phyloP scores from a whole-genome alignment of 75 land plant species.

The Cunninghamia lanceolata region DNA sequence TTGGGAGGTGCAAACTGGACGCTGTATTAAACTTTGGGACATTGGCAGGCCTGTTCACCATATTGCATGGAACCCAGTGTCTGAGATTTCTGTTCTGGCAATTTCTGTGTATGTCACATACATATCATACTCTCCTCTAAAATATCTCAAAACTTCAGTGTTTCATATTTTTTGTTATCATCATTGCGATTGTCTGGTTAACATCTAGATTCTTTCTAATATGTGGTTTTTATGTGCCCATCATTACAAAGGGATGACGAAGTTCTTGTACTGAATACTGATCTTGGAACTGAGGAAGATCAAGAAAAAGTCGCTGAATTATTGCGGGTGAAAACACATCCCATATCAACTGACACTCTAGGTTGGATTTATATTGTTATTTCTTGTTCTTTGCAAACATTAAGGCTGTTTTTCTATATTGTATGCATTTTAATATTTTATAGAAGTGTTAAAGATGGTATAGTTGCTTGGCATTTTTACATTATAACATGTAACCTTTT shows the following conservation, averaged over 20 bases:
- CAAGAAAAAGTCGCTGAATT: constrained; percentile 46
- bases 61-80: constrained; percentile 90
- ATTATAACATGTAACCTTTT: background rate
- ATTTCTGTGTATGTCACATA: constrained; percentile 59
- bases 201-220: background rate
- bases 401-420: background rate
- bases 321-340: constrained; percentile 30
- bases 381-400: background rate
- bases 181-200: background rate
- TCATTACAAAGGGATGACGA: constrained; percentile 55
- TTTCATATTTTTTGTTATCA: background rate
- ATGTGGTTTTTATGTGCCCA: background rate
- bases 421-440: too few species aligned
- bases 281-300: constrained; percentile 57
- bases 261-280: constrained; percentile 71
- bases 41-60: constrained; percentile 57
- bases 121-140: background rate
- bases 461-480: background rate
- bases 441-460: background rate
- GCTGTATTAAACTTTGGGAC: constrained; percentile 81
- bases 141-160: background rate
- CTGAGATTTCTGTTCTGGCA: constrained; percentile 68
- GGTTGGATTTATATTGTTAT: constrained; percentile 11
- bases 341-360: constrained; percentile 26
- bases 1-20: constrained; percentile 85